Conservation (phyloP, 768 basidiomycete species). For the Rhizopogon salebrosus region DNA sequence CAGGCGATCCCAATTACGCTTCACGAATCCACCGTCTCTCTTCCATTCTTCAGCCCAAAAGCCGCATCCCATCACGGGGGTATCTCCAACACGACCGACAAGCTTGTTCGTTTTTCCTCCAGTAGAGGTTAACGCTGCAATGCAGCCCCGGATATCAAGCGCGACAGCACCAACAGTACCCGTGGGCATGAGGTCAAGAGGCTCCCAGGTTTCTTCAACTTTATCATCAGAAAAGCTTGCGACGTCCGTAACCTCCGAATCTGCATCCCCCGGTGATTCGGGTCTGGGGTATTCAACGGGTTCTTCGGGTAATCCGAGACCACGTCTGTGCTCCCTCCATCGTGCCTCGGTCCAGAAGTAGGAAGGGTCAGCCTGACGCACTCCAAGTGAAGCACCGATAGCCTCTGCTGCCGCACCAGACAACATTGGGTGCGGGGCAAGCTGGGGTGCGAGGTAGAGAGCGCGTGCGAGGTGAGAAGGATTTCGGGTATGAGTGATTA, state of each 20-base stretch:
- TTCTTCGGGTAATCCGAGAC: slow-evolving; percentile 68
- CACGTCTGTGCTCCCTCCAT: slow-evolving; percentile 75
- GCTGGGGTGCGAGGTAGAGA: slow-evolving; percentile 61
- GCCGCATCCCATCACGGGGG: slow-evolving; percentile 70
- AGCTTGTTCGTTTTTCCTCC: slow-evolving; percentile 83
- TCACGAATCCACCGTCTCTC: slow-evolving; percentile 26
- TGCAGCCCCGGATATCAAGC: slow-evolving; percentile 68
- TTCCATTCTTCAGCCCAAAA: slow-evolving; percentile 85
- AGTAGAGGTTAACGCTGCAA: slow-evolving; percentile 70
- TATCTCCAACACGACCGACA: slow-evolving; percentile 79
- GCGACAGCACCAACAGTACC: slow-evolving; percentile 88
- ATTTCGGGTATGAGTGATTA: slow-evolving; percentile 64
- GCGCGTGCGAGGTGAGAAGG: slow-evolving; percentile 67
- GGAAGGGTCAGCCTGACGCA: slow-evolving; percentile 60
- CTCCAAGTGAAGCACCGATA: slow-evolving; percentile 50
- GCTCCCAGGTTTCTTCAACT: slow-evolving; percentile 1
- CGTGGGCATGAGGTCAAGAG: slow-evolving; percentile 57
- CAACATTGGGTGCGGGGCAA: slow-evolving; percentile 65
- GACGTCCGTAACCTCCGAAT: slow-evolving; percentile 13
- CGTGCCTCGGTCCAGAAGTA: slow-evolving; percentile 75
- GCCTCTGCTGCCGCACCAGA: slow-evolving; percentile 62
- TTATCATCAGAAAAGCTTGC: slow-evolving; percentile 11
- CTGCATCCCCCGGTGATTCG: slow-evolving; percentile 11
- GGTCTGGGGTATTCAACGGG: slow-evolving; percentile 35
- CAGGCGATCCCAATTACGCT: slow-evolving; percentile 36